Conservation (phyloP, 2,329 filamentous ascomycete genomes). For the Cladosporium halotolerans region DNA sequence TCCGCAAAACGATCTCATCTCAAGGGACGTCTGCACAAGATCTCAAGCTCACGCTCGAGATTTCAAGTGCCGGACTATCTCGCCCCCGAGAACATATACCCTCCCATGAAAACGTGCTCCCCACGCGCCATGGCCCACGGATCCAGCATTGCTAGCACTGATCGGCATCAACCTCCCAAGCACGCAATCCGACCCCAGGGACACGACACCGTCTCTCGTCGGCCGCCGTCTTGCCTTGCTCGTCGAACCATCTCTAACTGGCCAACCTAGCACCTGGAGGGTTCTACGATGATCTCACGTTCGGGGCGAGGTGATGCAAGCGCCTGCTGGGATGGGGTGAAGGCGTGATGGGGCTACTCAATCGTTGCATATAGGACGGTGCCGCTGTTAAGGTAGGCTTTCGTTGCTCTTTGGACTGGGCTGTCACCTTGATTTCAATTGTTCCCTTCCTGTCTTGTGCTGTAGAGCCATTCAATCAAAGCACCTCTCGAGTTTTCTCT, state of each 20-base stretch:
- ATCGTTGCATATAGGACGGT: neutral
- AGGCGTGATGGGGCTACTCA: constrained; percentile 3
- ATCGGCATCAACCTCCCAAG: neutral
- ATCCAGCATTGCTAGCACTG: neutral
- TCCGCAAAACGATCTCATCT: no score
- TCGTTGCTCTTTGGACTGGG: neutral
- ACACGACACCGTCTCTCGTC: neutral
- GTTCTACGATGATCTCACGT: neutral
- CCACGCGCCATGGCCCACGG: no score
- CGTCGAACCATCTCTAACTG: neutral
- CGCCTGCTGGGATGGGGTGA: neutral
- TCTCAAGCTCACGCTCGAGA: no score
- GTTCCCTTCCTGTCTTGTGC: neutral
- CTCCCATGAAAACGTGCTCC: no score
- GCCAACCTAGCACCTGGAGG: neutral
- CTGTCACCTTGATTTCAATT: neutral
- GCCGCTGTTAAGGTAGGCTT: neutral
- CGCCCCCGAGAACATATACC: no score
- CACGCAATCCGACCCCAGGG: constrained; percentile 6
- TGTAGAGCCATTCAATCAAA: neutral
- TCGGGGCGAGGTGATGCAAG: constrained; percentile 4
- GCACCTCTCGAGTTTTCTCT: no score
- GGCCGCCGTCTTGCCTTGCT: neutral
- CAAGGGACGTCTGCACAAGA: no score
- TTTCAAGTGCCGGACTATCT: no score